Conservation (phyloP, 2,329 filamentous ascomycete species). For the Zasmidium angulare region DNA sequence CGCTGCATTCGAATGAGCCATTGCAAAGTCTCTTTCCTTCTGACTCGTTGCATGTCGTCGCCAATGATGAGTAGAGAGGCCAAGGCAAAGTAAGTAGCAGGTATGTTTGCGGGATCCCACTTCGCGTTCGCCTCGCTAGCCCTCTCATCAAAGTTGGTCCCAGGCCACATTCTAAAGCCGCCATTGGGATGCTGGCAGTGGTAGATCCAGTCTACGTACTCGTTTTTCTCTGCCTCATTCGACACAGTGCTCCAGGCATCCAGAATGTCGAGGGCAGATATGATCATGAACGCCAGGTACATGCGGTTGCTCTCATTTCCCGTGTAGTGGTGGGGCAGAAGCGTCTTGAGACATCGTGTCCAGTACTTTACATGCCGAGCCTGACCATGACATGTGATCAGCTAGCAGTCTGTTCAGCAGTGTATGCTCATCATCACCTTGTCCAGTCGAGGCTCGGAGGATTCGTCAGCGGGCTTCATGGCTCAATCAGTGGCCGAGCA, state of each 20-base stretch:
- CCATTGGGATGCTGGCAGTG: conserved; percentile 80
- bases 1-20: conserved; percentile 80
- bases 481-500: not conserved
- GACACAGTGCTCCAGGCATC: conserved; percentile 60
- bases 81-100: conserved; percentile 87
- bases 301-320: conserved; percentile 88
- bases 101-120: conserved; percentile 78
- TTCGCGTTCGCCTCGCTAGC: conserved; percentile 52
- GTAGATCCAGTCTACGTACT: conserved; percentile 75
- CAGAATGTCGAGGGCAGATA: conserved; percentile 82
- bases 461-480: not conserved
- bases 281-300: conserved; percentile 83
- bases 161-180: conserved; percentile 85
- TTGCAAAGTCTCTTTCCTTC: conserved; percentile 63
- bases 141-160: conserved; percentile 55
- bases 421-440: conserved; percentile 1
- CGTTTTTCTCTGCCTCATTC: conserved; percentile 53
- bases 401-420: not conserved
- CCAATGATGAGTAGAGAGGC: conserved; percentile 67
- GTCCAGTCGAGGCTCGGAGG: conserved; percentile 6
- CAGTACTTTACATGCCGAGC: conserved; percentile 80
- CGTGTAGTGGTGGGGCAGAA: conserved; percentile 80
- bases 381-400: conserved; percentile 12
- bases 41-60: conserved; percentile 62
- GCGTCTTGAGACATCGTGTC: conserved; percentile 79